Base-by-base conservation (phyloP, 345 rosid genomes). In the Salix brachista region DNA sequence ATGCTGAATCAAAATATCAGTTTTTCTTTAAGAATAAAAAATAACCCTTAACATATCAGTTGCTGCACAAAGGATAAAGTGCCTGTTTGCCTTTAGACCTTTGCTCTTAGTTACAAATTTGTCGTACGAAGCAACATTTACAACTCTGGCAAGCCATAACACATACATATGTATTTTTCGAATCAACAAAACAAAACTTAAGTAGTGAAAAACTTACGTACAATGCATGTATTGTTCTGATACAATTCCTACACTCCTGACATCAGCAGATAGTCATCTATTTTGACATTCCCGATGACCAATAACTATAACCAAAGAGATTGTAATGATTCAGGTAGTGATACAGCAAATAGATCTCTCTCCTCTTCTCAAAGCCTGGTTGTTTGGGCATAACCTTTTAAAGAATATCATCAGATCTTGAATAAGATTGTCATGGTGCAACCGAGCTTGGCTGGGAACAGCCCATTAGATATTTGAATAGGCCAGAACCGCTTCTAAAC, bases 301-400 rank as follows among this genome's bases (percentile, higher is more conserved):
- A 88, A 61, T 93, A 93, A 8, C 98, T 91, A 1, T 94, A 93
- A 69, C 98, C 99, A 73, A 95, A 95, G 48, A 89, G 92, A 82
- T 93, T 95, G 81, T 93, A 93, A 80, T 95, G 98, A 80, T 95
- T 95, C 86, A 95, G 87, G 87, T 91, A 93, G 80, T 95, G 99
- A 75, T 95, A 95, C 67, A 95, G 61, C 90, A 90, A 44, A 67
- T 93, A 96, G 6, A 93, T 48, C 64, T 93, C 93, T 74, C 85
- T 89, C 84, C 97, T 93, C 82, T 89, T 93, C 80, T 93, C 98
- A 69, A 87, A 91, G 9, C 97, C 98, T 0, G 86, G 80, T 75
- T 90, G 94, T 84, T 91, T 90, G 1, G 97, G 97, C 86, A 93
- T 91, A 83, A 90, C 96, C 99, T 95, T 30, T 28, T 18, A 69